Evolutionary conservation across 2,329 filamentous ascomycete genomes (phyloP).

Genomic region (Stagonosporopsis chrysanthemi): DNA sequence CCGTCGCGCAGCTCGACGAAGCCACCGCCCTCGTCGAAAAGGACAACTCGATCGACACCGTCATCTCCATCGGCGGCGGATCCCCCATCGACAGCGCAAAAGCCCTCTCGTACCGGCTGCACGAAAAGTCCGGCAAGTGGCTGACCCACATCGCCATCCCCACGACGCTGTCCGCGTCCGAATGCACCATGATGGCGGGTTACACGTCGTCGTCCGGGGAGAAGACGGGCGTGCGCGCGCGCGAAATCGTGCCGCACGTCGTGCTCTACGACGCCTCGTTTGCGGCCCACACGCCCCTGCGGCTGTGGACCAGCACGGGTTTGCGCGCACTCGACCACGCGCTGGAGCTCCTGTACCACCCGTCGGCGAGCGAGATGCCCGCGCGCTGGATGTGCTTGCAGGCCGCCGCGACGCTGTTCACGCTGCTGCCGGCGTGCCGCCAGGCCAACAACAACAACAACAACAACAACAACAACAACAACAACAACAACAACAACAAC

Average conservation of each 20-base stretch:
- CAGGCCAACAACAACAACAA: too few species aligned
- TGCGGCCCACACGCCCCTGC: conserved; percentile 59
- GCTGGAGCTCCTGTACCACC: conserved; percentile 62
- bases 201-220: conserved; percentile 58
- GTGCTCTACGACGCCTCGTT: conserved; percentile 64
- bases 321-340: conserved; percentile 64
- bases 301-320: conserved; percentile 60
- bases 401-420: conserved; percentile 58
- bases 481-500: too few species aligned
- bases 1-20: conserved; percentile 61
- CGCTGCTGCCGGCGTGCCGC: conserved; percentile 52
- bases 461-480: too few species aligned
- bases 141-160: conserved; percentile 51
- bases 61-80: conserved; percentile 64
- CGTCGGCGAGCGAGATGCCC: conserved; percentile 60
- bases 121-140: conserved; percentile 45
- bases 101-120: conserved; percentile 46
- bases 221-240: conserved; percentile 57
- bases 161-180: conserved; percentile 58
- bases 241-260: conserved; percentile 55
- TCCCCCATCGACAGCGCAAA: conserved; percentile 61
- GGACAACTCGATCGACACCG: conserved; percentile 59
- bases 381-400: conserved; percentile 55
- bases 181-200: conserved; percentile 62
- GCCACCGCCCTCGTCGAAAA: conserved; percentile 57